Evolutionary conservation across 2,329 filamentous ascomycete genomes (phyloP).

Genomic region (Lachnum nothofagi): DNA sequence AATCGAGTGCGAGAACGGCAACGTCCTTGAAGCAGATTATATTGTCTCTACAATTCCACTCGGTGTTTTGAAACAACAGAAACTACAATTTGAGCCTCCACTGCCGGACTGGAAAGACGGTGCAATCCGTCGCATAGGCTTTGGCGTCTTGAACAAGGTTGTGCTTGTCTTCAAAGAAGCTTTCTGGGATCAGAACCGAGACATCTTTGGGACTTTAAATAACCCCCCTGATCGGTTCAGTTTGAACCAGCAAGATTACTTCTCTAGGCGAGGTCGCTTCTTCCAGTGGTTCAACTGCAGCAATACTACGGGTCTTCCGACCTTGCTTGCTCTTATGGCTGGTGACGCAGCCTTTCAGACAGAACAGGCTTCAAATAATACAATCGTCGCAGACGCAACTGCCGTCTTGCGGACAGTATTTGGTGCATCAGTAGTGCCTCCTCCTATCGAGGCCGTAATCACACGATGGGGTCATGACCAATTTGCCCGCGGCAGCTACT

Average conservation of each 20-base stretch:
- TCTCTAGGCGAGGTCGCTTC: conserved; percentile 75
- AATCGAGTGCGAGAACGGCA: conserved; percentile 73
- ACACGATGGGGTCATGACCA: conserved; percentile 88
- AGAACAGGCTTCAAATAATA: conserved; percentile 69
- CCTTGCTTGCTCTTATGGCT: conserved; percentile 88
- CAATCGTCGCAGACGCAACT: conserved; percentile 75
- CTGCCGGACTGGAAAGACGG: conserved; percentile 82
- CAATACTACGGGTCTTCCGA: conserved; percentile 80
- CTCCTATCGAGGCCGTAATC: conserved; percentile 78
- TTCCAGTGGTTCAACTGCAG: conserved; percentile 98
- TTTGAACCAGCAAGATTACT: conserved; percentile 73
- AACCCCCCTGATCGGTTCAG: conserved; percentile 66
- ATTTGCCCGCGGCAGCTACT: conserved; percentile 93
- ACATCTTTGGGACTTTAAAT: conserved; percentile 90
- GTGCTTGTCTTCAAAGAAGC: conserved; percentile 81
- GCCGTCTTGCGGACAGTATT: conserved; percentile 74
- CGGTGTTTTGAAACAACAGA: conserved; percentile 81
- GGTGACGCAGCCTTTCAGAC: conserved; percentile 88
- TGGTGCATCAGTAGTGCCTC: conserved; percentile 57
- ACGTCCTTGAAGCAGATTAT: conserved; percentile 73
- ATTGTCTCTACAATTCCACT: conserved; percentile 88
- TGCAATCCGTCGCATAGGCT: conserved; percentile 79
- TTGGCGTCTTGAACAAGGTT: conserved; percentile 92
- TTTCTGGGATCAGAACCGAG: conserved; percentile 85
- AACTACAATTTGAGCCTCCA: conserved; percentile 79